Evolutionary conservation across 73 alveolate species (phyloP).

Genomic region (Paramecium primaurelia): DNA sequence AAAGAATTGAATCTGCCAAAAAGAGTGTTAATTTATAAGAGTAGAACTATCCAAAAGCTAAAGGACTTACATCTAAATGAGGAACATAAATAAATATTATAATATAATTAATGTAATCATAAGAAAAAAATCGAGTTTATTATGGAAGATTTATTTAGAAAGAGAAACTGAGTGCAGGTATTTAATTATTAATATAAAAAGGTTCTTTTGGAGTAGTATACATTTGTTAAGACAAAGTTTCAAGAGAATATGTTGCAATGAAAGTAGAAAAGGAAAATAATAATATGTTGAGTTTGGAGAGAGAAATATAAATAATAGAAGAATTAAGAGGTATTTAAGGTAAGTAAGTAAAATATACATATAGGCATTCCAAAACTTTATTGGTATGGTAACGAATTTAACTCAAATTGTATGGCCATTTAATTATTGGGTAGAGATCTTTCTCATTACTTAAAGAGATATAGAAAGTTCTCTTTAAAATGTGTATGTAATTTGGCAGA

Average conservation of each 20-base stretch:
- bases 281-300: slow-evolving; percentile 7
- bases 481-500: slow-evolving; percentile 42
- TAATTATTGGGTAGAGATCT: slow-evolving; percentile 32
- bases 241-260: slow-evolving; percentile 74
- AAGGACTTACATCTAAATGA: neutral
- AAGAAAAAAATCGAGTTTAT: neutral
- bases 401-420: slow-evolving; percentile 31
- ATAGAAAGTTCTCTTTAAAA: neutral
- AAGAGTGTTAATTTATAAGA: slow-evolving; percentile 13
- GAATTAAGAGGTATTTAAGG: slow-evolving; percentile 47
- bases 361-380: slow-evolving; percentile 50
- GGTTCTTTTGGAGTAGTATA: slow-evolving; percentile 96
- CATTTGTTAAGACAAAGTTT: slow-evolving; percentile 75
- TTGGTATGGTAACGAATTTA: slow-evolving; percentile 48
- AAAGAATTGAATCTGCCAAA: slow-evolving; percentile 37
- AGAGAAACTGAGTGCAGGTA: slow-evolving; percentile 21
- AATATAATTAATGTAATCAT: slow-evolving; percentile 41
- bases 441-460: slow-evolving; percentile 6
- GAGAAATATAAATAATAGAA: slow-evolving; percentile 26
- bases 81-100: neutral
- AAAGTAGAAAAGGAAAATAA: slow-evolving; percentile 66
- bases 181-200: neutral
- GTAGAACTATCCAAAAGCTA: slow-evolving; percentile 55
- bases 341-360: neutral
- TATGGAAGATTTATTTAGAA: slow-evolving; percentile 28